Conservation (phyloP, 768 basidiomycete species). For the Suillus lakei region DNA sequence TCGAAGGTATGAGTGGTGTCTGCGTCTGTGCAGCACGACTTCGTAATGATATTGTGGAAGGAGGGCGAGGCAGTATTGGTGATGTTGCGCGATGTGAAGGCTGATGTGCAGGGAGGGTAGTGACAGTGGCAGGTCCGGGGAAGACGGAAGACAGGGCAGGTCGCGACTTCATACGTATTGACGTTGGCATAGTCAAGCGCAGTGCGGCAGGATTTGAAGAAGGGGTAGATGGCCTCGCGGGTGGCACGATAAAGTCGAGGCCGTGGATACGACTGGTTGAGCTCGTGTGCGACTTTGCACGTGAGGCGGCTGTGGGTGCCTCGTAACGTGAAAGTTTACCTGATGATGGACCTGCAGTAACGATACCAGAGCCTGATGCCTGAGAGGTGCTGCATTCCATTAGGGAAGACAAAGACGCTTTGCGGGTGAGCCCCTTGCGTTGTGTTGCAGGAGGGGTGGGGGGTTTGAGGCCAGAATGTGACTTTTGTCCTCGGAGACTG, state of each 20-base stretch:
- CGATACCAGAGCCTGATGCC: slow-evolving; percentile 56
- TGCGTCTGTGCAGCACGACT: slow-evolving; percentile 34
- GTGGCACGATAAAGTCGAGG: slow-evolving; percentile 71
- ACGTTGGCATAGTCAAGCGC: slow-evolving; percentile 88
- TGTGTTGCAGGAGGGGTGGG: slow-evolving; percentile 69
- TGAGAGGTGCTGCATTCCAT: slow-evolving; percentile 64
- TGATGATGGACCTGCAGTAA: slow-evolving; percentile 37
- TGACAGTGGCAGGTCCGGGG: slow-evolving; percentile 45
- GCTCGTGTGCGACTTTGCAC: slow-evolving; percentile 71
- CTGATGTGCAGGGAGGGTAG: slow-evolving; percentile 34
- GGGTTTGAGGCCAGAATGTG: slow-evolving; percentile 80
- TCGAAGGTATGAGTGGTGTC: slow-evolving; percentile 42
- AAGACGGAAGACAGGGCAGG: slow-evolving; percentile 82
- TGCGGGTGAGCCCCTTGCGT: slow-evolving; percentile 64
- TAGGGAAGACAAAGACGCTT: slow-evolving; percentile 79
- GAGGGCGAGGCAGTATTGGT: slow-evolving; percentile 62
- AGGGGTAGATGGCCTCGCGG: slow-evolving; percentile 79
- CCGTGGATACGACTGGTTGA: slow-evolving; percentile 65
- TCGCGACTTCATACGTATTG: slow-evolving; percentile 73
- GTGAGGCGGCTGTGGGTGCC: slow-evolving; percentile 80
- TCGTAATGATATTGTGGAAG: slow-evolving; percentile 57
- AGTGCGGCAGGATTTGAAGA: slow-evolving; percentile 78
- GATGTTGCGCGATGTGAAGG: slow-evolving; percentile 55
- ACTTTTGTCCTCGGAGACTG: slow-evolving; percentile 83
- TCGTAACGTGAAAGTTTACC: slow-evolving; percentile 63